Conservation (phyloP, 148 eudicot genomes). For the Fagopyrum tataricum region DNA sequence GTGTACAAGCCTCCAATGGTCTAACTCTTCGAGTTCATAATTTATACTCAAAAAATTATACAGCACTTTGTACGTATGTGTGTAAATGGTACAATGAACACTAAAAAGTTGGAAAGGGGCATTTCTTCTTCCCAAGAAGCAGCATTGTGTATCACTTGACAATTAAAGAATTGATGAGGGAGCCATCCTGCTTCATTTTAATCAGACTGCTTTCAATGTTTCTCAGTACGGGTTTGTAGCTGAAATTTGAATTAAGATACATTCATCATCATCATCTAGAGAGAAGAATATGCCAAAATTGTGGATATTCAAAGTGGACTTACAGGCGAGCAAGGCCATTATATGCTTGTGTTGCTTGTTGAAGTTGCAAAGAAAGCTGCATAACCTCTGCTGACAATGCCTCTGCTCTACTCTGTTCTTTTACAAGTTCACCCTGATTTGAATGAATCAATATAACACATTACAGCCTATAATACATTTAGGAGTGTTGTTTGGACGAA, state of each 20-base stretch:
- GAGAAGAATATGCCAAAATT: neutral
- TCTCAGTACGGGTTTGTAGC: slow-evolving; percentile 83
- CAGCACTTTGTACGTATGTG: neutral
- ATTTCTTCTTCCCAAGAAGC: slow-evolving; percentile 9
- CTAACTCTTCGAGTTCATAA: neutral
- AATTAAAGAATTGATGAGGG: slow-evolving; percentile 34
- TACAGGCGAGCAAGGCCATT: slow-evolving; percentile 83
- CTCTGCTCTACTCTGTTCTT: slow-evolving; percentile 90
- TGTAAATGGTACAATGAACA: slow-evolving; percentile 8
- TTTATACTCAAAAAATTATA: neutral
- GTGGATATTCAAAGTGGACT: slow-evolving; percentile 17
- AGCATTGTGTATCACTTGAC: slow-evolving; percentile 30
- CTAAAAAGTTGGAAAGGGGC: neutral
- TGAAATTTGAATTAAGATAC: slow-evolving; percentile 25
- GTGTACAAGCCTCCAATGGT: neutral
- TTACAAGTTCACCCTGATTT: slow-evolving; percentile 57
- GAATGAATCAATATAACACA: neutral
- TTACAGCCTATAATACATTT: neutral
- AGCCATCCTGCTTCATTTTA: slow-evolving; percentile 79
- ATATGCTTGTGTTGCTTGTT: slow-evolving; percentile 82
- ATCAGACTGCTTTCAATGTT: slow-evolving; percentile 81
- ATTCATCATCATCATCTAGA: neutral
- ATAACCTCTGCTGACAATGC: slow-evolving; percentile 76
- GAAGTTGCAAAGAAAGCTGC: slow-evolving; percentile 79
- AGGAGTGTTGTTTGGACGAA: too few species aligned